Evolutionary conservation across 768 basidiomycete genomes (phyloP).

Genomic region (Boletus subcaerulescens): DNA sequence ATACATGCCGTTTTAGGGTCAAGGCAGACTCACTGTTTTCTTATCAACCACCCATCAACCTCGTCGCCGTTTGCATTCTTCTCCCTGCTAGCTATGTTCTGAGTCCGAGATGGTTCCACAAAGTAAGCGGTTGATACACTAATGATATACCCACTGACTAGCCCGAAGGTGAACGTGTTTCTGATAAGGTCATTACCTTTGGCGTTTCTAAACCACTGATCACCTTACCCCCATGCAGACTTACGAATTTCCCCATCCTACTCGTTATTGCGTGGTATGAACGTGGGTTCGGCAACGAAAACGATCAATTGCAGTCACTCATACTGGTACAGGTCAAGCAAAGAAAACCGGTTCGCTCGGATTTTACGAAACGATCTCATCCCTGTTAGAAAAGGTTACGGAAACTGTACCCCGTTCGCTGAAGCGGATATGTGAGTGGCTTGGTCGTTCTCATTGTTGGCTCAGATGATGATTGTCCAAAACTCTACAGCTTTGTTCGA

Average conservation of each 20-base stretch:
- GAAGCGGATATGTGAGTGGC: constrained; percentile 66
- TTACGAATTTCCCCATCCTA: constrained; percentile 83
- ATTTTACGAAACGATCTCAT: constrained; percentile 70
- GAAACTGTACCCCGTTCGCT: constrained; percentile 76
- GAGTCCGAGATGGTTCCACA: constrained; percentile 97
- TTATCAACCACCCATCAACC: constrained; percentile 91
- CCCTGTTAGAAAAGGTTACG: constrained; percentile 63
- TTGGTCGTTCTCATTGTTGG: not conserved
- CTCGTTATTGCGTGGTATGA: constrained; percentile 82
- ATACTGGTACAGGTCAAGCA: constrained; percentile 45
- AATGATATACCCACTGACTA: constrained; percentile 15
- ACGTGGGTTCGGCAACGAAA: constrained; percentile 35
- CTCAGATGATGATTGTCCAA: not conserved
- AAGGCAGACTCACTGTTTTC: constrained; percentile 92
- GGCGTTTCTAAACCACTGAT: not conserved
- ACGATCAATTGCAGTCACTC: not conserved
- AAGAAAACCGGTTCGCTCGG: constrained; percentile 61
- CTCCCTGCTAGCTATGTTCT: constrained; percentile 83
- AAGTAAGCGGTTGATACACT: constrained; percentile 44
- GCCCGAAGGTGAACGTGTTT: constrained; percentile 73
- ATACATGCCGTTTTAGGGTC: constrained; percentile 45
- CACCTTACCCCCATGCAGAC: constrained; percentile 34
- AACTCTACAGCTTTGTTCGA: constrained; percentile 68
- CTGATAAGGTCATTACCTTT: constrained; percentile 61
- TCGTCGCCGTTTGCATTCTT: constrained; percentile 83